A percentile compares a stretch with the other conserved stretches of the same genome.
phyloP scores from a whole-genome alignment of 75 land plant genomes.

The Pinus tabuliformis region DNA sequence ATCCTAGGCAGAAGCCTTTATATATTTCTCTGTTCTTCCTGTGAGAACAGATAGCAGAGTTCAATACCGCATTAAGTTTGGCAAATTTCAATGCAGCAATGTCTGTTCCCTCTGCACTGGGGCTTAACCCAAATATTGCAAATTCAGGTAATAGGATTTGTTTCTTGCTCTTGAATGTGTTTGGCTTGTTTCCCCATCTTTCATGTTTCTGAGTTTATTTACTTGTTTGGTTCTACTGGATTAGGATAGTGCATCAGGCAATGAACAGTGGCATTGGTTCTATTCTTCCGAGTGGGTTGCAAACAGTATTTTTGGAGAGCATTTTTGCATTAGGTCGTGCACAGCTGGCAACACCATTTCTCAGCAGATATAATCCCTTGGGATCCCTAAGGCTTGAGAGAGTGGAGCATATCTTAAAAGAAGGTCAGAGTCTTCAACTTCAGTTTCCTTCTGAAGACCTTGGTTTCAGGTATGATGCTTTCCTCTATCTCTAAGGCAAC shows the following conservation, averaged over 20 bases:
- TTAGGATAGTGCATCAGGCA: slow-evolving; percentile 66
- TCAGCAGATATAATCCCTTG: slow-evolving; percentile 74
- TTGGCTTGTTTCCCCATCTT: slow-evolving; percentile 6
- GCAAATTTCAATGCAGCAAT: slow-evolving; percentile 93
- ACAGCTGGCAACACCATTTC: slow-evolving; percentile 64
- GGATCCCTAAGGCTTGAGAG: slow-evolving; percentile 64
- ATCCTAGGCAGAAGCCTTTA: background rate
- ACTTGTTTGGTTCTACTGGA: slow-evolving; percentile 4
- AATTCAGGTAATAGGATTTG: slow-evolving; percentile 55
- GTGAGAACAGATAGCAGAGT: slow-evolving; percentile 65
- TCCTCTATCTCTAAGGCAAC: background rate
- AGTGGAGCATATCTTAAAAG: slow-evolving; percentile 62
- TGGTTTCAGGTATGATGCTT: slow-evolving; percentile 72
- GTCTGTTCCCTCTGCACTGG: slow-evolving; percentile 90
- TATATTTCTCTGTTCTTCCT: background rate
- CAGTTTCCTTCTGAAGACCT: slow-evolving; percentile 99
- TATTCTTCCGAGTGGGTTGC: slow-evolving; percentile 65
- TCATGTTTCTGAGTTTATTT: slow-evolving; percentile 6
- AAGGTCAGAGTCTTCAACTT: slow-evolving; percentile 91
- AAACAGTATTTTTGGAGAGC: slow-evolving; percentile 68
- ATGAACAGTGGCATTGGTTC: slow-evolving; percentile 66
- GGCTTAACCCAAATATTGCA: slow-evolving; percentile 88
- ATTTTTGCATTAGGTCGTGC: slow-evolving; percentile 80
- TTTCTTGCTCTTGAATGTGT: slow-evolving; percentile 1
- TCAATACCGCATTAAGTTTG: slow-evolving; percentile 85